Evolutionary conservation across 495 filamentous ascomycete species (phyloP), one percentile per base, ranked within the genome.

Genomic region (Tuber calosporum): DNA sequence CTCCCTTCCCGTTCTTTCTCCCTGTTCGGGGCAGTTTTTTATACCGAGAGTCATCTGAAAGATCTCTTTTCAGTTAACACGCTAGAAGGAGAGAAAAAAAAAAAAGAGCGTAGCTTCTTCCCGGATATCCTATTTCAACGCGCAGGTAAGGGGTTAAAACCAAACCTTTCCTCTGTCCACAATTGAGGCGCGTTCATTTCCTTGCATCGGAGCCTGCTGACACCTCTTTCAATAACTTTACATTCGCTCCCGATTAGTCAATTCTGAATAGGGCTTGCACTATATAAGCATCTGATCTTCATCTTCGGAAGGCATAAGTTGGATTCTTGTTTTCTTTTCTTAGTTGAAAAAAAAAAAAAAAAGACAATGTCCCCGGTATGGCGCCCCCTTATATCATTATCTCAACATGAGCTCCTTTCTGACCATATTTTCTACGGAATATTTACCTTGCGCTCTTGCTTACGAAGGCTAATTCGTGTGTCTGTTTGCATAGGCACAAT

Each of bases 401-500:
- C 53, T 34, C 53, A 34, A 34, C 53, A 62, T 62, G 1, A 4
- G 34, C 26, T 19, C 26, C 26, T 34, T 34, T 30, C 26, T 4
- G 48, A 58, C 11, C 48, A 6, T 53, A 26, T 17, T 62, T 62
- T 34, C 15, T 62, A 62, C 26, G 2, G 13, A 62, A 62, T 34
- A 62, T 62, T 34, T 34, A 34, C 34, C 26, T 19, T 13, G 26
- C 4, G 26, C 26, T 62, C n/a, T 62, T 62, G 53, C 53, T 62
- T 34, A 34, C 26, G 26, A 34, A 34, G 62, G 42, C 66, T 77
- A 71, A 78, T 66, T 42, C 13, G 30, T 20, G n/a, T 8, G 71
- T 70, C 7, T 26, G 22, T 68, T 34, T 17, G 68, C 62, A 43
- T 53, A 81, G 72, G 80, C 80, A 75, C 84, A 98, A 92, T 97